phyloP scores from a whole-genome alignment of 257 asterid genomes.

The Vinca minor region DNA sequence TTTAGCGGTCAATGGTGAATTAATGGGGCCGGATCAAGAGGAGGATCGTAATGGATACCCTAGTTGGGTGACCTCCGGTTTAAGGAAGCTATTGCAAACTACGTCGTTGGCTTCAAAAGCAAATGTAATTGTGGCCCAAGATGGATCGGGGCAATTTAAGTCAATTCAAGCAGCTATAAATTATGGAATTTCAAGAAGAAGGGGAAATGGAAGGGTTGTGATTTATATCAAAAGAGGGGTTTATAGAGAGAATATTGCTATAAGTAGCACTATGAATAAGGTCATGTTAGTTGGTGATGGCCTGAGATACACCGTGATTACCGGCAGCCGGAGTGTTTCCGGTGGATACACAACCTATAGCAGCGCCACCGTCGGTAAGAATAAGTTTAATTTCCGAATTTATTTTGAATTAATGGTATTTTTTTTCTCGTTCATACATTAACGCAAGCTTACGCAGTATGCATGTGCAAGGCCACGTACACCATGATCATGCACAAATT shows the following conservation, averaged over 20 bases:
- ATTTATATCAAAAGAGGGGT: conserved; percentile 67
- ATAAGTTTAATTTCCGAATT: neutral
- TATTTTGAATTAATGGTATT: neutral
- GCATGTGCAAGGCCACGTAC: neutral
- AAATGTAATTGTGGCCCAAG: conserved; percentile 48
- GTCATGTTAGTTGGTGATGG: conserved; percentile 80
- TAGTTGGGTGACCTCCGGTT: conserved; percentile 30
- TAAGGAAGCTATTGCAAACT: conserved; percentile 38
- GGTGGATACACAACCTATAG: conserved; percentile 68
- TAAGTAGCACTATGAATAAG: conserved; percentile 43
- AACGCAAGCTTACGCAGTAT: neutral
- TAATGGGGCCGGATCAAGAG: conserved; percentile 15
- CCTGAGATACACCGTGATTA: conserved; percentile 45
- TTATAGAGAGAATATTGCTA: conserved; percentile 49
- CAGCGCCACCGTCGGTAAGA: conserved; percentile 71
- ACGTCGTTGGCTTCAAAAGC: conserved; percentile 26
- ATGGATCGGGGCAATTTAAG: conserved; percentile 54
- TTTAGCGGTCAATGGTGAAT: conserved; percentile 41
- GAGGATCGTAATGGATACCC: conserved; percentile 26
- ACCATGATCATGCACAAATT: too few relatives aligned
- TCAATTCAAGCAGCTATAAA: conserved; percentile 64
- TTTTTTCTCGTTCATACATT: neutral
- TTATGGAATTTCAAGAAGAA: conserved; percentile 33
- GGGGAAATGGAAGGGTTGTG: conserved; percentile 38
- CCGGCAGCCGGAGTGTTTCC: conserved; percentile 55